Conservation (phyloP, 768 basidiomycete species). For the Cyathus striatus region DNA sequence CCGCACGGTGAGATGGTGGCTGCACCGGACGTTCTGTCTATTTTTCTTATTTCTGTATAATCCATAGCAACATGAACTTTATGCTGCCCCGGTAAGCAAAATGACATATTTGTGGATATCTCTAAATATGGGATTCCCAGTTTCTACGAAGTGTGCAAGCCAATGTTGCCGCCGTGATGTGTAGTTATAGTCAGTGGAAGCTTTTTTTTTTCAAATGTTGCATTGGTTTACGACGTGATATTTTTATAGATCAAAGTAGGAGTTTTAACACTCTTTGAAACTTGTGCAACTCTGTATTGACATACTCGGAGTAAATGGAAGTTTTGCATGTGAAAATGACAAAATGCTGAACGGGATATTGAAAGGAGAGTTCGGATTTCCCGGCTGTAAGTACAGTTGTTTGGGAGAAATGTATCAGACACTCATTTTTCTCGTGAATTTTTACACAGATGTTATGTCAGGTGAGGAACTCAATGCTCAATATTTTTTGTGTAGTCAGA, state of each 20-base stretch:
- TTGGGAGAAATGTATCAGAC: slow-evolving; percentile 4
- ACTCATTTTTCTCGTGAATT: not conserved
- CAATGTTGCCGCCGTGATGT: slow-evolving; percentile 64
- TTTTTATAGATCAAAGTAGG: slow-evolving; percentile 36
- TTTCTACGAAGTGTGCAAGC: slow-evolving; percentile 59
- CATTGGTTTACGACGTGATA: not conserved
- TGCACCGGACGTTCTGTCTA: no score
- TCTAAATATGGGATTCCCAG: no score
- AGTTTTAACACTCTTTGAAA: not conserved
- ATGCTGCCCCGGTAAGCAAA: slow-evolving; percentile 44
- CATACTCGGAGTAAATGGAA: slow-evolving; percentile 37
- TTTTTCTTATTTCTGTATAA: no score
- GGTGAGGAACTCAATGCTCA: slow-evolving; percentile 22
- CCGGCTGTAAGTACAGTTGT: slow-evolving; percentile 41
- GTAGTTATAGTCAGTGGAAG: slow-evolving; percentile 45
- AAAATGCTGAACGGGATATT: slow-evolving; percentile 54
- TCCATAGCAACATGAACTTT: slow-evolving; percentile 59
- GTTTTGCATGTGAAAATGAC: slow-evolving; percentile 61
- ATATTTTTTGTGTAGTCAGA: not conserved
- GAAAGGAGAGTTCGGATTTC: slow-evolving; percentile 64
- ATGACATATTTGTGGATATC: no score
- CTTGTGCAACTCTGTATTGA: not conserved
- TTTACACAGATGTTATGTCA: slow-evolving; percentile 37
- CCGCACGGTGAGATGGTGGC: no score
- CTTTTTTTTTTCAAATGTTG: not conserved